Evolutionary conservation across 495 filamentous ascomycete genomes (phyloP), one percentile per base, ranked within the genome.

Genomic region (Penicillium robsamsonii): DNA sequence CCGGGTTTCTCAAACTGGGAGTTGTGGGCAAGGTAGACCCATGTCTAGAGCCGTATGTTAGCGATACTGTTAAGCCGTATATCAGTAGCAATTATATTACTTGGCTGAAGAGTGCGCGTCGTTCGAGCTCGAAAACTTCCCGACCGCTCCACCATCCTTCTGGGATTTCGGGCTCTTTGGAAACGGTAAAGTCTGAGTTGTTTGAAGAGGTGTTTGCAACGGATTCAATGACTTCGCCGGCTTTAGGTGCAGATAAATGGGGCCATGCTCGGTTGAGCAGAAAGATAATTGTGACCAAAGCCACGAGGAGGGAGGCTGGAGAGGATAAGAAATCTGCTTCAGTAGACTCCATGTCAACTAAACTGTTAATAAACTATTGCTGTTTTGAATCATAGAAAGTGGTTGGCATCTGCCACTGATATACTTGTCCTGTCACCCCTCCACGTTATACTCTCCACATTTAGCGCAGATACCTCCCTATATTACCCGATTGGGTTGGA

Each of bases 71-170:
- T 18, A 9, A 17, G 9, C 3, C 35, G 25, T 22, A 5, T 22
- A 4, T 9, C 27, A 11, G 4, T 31, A 6, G 10, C 0, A 25
- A 15, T 41, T 20, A 15, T 31, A 33, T 43, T 63, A 73, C 74
- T 61, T 77, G 75, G 47, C 76, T 79, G 62, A 83, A 84, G 46
- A 84, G 71, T 4, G 76, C 76, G 17, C 81, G 78, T 18, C 70
- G 62, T 58, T 84, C 81, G 22, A 83, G 70, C 46, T 81, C 73
- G 57, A 75, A 84, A 22, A 78, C 70, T 24, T 75, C 68, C 11
- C 58, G 59, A 17, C 70, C 69, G 20, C 58, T 63, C 64, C 73
- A 79, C 78, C 79, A 84, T 33, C 74, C 74, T 10, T 61, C 56
- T 29, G 79, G 79, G 24, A 81, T 59, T 1, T 71, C 65, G 0